Base-by-base conservation (phyloP, 2,329 filamentous ascomycete genomes). In the Talaromyces rugulosus region DNA sequence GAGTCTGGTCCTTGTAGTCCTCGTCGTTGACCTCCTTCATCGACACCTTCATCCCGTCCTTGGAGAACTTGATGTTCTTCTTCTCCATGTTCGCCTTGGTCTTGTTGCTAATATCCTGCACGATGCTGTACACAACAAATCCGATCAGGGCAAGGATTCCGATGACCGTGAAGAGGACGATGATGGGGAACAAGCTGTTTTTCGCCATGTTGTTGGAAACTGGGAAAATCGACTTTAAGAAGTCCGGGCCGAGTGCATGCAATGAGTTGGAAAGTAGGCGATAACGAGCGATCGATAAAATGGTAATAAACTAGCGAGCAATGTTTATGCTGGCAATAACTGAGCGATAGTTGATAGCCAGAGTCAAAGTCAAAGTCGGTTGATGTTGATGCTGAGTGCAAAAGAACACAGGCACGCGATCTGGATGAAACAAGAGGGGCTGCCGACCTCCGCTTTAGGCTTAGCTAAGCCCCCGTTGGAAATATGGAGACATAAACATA, bases 11-110 rank as follows among this genome's bases (percentile, higher is more conserved):
- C 66, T 82, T 80, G 67, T 86, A 85, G 36, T 83, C 79, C 75
- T 88, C 86, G 4, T 81, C 77, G 30, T 75, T 77, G 11, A 85
- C 67, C 67, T 87, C 82, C 73, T 83, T 86, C 52, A 88, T 81
- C 1, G 83, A 83, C 8, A 88, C 85, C 65, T 83, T 83, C 66
- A 85, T 81, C 27, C 86, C 86, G 52, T 87, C 85, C 69, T 83
- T 85, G 2, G 82, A 82, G 69, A 87, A 82, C 11, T 79, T 74
- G 42, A 89, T 80, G 66, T 88, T 82, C 72, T 85, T 85, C 78
- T 85, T 85, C 75, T 88, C 85, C 82, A 88, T 84, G 66, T 85
- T 84, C 69, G 82, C 80, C 52, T 79, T 79, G 51, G 85, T 85
- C 65, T 81, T 81, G 64, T 83, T 78, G 63, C 82, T 81, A 56